phyloP scores from a whole-genome alignment of 1,139 yeast genomes.

The Taphrina confusa region DNA sequence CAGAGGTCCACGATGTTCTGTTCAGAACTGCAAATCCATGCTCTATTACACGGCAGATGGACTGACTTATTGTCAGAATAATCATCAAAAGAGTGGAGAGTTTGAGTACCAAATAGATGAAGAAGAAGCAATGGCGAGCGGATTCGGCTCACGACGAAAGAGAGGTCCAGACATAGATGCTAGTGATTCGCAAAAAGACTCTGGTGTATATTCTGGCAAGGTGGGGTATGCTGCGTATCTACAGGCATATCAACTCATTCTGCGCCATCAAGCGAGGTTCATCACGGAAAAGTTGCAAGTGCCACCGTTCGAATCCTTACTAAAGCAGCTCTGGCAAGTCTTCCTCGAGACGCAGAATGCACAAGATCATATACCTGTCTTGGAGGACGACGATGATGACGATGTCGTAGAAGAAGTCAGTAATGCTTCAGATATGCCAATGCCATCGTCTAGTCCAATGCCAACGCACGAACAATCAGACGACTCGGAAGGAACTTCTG shows the following conservation, averaged over 20 bases:
- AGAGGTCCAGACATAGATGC: not conserved
- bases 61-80: slow-evolving; percentile 77
- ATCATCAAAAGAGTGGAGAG: slow-evolving; percentile 56
- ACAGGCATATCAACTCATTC: slow-evolving; percentile 26
- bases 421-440: not conserved
- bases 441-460: not conserved
- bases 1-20: slow-evolving; percentile 82
- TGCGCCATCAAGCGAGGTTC: slow-evolving; percentile 24
- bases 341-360: slow-evolving; percentile 8
- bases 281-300: not conserved
- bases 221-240: slow-evolving; percentile 19
- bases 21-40: slow-evolving; percentile 80
- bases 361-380: slow-evolving; percentile 2
- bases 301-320: slow-evolving; percentile 4
- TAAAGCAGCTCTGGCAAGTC: slow-evolving; percentile 20
- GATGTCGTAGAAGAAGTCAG: not conserved
- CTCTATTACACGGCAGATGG: slow-evolving; percentile 75
- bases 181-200: not conserved
- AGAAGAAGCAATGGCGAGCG: slow-evolving; percentile 26
- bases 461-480: not conserved
- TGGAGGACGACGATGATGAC: not conserved
- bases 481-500: not conserved
- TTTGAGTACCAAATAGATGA: slow-evolving; percentile 27
- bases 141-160: slow-evolving; percentile 22
- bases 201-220: slow-evolving; percentile 7